Base-by-base conservation (phyloP, 441 rosid genomes). In the Gossypium schwendimanii region DNA sequence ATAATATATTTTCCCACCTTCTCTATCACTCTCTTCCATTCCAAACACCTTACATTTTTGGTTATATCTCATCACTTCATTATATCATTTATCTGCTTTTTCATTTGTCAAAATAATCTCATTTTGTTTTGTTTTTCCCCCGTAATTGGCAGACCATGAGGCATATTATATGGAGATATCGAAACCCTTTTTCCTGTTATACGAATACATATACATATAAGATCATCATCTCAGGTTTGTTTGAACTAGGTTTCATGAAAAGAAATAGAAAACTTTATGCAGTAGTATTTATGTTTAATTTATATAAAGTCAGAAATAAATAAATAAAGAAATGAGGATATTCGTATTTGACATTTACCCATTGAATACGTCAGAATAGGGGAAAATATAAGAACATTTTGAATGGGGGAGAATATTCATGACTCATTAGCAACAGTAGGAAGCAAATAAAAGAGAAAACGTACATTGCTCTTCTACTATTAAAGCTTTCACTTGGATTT, bases 71-170 rank as follows among this genome's bases (percentile, higher is more conserved):
- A 23, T 65, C 58, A 49, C 49, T 17, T 33, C 50, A 11, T 45
- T 45, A 12, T 9, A 10, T 45, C 66, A 62, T 49, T 66, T 66
- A 49, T 49, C 71, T 49, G 21, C n/a, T 0, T 26, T 49, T 15
- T n/a, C 11, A 47, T 45, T 24, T n/a, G 70, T 23, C 57, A 66
- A 47, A 66, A 66, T 52, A 49, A 24, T 47, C n/a, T 47, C 41
- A 47, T n/a, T 24, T 66, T 49, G 49, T 0, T 53, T 20, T 55
- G 39, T 33, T 33, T 9, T 4, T 5, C 5, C 18, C 14, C 21
- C 8, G 52, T 7, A 65, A 66, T 66, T 66, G 71, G 71, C 71
- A 49, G 71, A 66, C 71, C 41, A 24, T 8, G 20, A 66, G n/a
- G 21, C 44, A 47, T 49, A 3, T 66, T 24, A 14, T 24, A 8